phyloP scores from a whole-genome alignment of 2,329 filamentous ascomycete genomes.

The Magnaporthiopsis poae region DNA sequence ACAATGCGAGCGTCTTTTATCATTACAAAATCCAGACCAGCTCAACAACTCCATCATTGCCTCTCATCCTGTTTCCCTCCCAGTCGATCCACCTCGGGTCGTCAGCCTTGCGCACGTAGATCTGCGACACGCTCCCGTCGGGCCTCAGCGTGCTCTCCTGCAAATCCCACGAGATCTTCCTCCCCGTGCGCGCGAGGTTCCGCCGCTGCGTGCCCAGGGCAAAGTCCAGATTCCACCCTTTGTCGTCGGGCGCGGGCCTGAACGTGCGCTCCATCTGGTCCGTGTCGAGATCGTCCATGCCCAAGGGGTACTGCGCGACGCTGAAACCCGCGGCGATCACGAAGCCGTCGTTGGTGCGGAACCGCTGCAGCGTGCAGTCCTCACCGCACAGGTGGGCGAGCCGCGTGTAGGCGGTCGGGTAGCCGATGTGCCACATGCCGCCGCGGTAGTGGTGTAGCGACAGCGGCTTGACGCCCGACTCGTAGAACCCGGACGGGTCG shows the following conservation, averaged over 20 bases:
- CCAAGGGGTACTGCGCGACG: slow-evolving; percentile 44
- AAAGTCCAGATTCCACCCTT: slow-evolving; percentile 25
- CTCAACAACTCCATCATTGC: slow-evolving; percentile 45
- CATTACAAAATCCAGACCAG: slow-evolving; percentile 38
- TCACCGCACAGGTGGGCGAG: slow-evolving; percentile 50
- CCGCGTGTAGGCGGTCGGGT: slow-evolving; percentile 46
- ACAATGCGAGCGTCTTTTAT: too few species aligned
- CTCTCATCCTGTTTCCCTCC: slow-evolving; percentile 38
- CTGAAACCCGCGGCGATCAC: slow-evolving; percentile 52
- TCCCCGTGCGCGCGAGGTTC: slow-evolving; percentile 19
- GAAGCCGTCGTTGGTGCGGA: slow-evolving; percentile 43
- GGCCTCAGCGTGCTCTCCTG: slow-evolving; percentile 36
- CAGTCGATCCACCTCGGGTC: slow-evolving; percentile 43
- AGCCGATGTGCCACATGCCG: slow-evolving; percentile 44
- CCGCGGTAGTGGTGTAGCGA: slow-evolving; percentile 57
- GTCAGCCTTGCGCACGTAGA: slow-evolving; percentile 42
- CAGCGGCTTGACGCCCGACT: slow-evolving; percentile 49
- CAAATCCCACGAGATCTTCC: slow-evolving; percentile 33
- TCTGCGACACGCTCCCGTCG: slow-evolving; percentile 40
- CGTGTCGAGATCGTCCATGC: slow-evolving; percentile 28
- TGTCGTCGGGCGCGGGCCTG: slow-evolving; percentile 19
- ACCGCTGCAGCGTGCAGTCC: slow-evolving; percentile 50
- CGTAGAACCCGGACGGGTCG: slow-evolving; percentile 55
- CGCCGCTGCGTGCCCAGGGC: slow-evolving; percentile 21
- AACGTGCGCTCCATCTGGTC: slow-evolving; percentile 25